Evolutionary conservation across 257 asterid genomes (phyloP), one percentile per base, ranked within the genome.

Genomic region (Nicotiana tabacum): DNA sequence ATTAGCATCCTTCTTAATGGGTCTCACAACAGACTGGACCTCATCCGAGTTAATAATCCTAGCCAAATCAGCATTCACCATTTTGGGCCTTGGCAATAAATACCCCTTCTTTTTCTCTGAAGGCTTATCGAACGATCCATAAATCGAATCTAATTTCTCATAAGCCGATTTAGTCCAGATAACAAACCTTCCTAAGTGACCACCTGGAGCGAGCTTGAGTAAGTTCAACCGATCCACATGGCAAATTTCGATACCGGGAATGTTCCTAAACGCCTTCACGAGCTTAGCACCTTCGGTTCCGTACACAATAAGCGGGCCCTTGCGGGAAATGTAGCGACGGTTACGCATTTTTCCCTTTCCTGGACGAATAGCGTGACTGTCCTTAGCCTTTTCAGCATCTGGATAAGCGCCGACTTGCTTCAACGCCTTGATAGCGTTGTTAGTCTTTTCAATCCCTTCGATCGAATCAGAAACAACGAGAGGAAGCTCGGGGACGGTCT

Each of bases 321-420:
- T 93, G 69, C 94, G 84, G 2, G 97, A 90, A 78, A 95, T 83
- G 84, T 91, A 92, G 1, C 98, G 82, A 1, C 98, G 86, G 62
- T 95, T 93, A 2, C 97, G 88, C 97, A 91, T 92, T 84, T 92
- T 92, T 13, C 98, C 98, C 84, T 92, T 91, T 2, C 98, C 98
- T 0, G 96, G 87, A 1, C 97, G 92, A 72, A 95, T 90, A 0
- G 87, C 88, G 0, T 57, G 91, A 85, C 96, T 91, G 5, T 92
- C 90, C 88, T 95, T 93, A 0, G 98, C 98, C 89, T 92, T 93
- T 83, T 92, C 93, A 2, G 92, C 96, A 81, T 93, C 98, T 1
- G 92, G 84, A 21, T 70, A 85, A 0, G 96, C 97, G n/a, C 98
- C 98, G 18, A 94, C 81, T 68, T 93, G 90, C 85, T 90, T 87